phyloP scores from a whole-genome alignment of 352 stramenopile species.

The Phytophthora capsici region DNA sequence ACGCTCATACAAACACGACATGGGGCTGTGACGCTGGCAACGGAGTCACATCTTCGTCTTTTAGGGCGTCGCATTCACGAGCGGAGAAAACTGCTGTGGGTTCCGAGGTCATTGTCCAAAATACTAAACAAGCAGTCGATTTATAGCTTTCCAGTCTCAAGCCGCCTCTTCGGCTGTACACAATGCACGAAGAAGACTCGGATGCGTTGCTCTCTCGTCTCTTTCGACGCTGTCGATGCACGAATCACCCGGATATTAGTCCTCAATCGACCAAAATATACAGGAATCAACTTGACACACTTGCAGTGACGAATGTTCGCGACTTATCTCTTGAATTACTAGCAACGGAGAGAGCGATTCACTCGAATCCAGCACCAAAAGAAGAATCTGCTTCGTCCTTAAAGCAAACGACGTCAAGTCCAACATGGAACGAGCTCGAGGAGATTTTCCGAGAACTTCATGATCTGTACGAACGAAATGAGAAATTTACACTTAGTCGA shows the following conservation, averaged over 20 bases:
- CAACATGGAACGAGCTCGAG: conserved; percentile 40
- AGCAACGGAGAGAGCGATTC: conserved; percentile 31
- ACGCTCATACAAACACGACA: conserved; percentile 49
- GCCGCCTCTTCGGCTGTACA: conserved; percentile 28
- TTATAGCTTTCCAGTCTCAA: conserved; percentile 2
- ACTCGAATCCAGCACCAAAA: not conserved
- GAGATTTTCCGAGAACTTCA: conserved; percentile 44
- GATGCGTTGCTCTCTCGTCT: conserved; percentile 35
- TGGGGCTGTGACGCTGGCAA: conserved; percentile 39
- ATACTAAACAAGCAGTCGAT: not conserved
- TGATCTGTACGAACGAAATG: conserved; percentile 31
- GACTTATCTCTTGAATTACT: conserved; percentile 29
- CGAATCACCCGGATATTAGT: not conserved
- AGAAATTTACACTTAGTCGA: conserved; percentile 13
- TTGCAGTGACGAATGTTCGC: conserved; percentile 37
- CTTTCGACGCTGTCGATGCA: conserved; percentile 30
- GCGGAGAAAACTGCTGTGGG: conserved; percentile 10
- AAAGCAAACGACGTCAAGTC: conserved; percentile 7
- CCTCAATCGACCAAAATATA: conserved; percentile 5
- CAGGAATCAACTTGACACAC: conserved; percentile 18
- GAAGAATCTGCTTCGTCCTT: not conserved
- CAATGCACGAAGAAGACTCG: conserved; percentile 25
- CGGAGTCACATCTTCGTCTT: conserved; percentile 40
- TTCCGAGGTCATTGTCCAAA: conserved; percentile 21
- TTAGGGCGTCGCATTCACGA: conserved; percentile 34